Evolutionary conservation across 352 stramenopile genomes (phyloP), one percentile per base, ranked within the genome.

Genomic region (Phytophthora tentaculata): DNA sequence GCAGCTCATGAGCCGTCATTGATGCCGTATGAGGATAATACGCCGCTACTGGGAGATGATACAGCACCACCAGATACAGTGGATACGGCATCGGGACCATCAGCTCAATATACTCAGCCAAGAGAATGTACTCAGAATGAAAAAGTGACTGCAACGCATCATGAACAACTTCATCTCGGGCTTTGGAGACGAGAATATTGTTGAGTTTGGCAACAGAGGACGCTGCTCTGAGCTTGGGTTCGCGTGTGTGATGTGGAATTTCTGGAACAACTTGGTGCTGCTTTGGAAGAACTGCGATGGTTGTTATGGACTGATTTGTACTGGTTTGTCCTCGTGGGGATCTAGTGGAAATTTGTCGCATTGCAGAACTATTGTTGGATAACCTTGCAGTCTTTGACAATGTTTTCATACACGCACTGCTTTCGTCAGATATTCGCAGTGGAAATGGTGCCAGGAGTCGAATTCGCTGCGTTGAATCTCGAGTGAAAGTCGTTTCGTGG

Each of bases 91-190:
- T 14, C 22, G 64, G 73, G 0, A 77, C 59, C 13, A 65, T 56
- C 44, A 68, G 64, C 50, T 75, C 61, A 51, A 80, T 64, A 35
- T 77, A 77, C 60, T 74, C 64, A 1, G 48, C 45, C 52, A 77
- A 48, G 0, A 72, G 32, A n/a, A 73, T 26, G 29, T 71, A 75
- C 35, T 79, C 67, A 9, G 55, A 67, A 23, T 69, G 60, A 43
- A 75, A 80, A 23, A 77, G 60, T 22, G 64, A 52, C 28, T 61
- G 43, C 17, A 69, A 48, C 1, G 41, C 60, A 26, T 74, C 41
- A 24, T 20, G 37, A 12, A 66, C 48, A 23, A 57, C 13, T 12
- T 35, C 20, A 4, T 58, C 48, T 24, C 23, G 32, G n/a, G 39
- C 17, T 47, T 53, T 62, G 10, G 56, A 32, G 17, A 35, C 10